These are phyloP conservation scores for Lumnitzera littorea DNA, from an alignment of 345 rosid species.

Conservation along the genomic window DNA sequence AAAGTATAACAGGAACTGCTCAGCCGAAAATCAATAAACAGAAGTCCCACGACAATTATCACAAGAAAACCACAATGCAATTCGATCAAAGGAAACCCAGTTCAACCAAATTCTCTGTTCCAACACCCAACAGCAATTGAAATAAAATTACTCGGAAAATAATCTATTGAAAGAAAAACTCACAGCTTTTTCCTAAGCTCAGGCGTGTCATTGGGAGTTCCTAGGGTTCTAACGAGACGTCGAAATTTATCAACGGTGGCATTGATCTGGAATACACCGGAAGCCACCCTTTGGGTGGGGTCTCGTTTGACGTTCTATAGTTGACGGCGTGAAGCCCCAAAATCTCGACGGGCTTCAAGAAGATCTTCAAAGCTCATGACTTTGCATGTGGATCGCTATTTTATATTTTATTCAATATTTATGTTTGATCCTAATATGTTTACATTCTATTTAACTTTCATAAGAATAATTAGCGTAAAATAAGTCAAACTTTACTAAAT, in stretches of 20 bases:
- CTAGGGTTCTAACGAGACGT: slow-evolving; percentile 88
- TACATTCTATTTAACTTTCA: no score
- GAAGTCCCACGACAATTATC: no score
- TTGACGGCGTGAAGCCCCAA: slow-evolving; percentile 39
- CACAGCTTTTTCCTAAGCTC: slow-evolving; percentile 96
- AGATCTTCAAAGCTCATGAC: slow-evolving; percentile 95
- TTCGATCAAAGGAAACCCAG: no score
- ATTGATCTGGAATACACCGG: slow-evolving; percentile 95
- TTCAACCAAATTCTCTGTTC: no score
- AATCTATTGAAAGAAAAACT: slow-evolving; percentile 13
- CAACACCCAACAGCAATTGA: not conserved
- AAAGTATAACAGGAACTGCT: not conserved
- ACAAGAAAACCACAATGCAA: no score
- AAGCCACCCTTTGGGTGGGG: slow-evolving; percentile 80
- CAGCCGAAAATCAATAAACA: not conserved
- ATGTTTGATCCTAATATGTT: no score
- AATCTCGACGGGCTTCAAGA: slow-evolving; percentile 58
- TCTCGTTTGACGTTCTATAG: slow-evolving; percentile 52
- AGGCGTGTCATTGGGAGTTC: slow-evolving; percentile 92
- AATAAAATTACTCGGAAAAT: not conserved
- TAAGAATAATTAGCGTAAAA: no score
- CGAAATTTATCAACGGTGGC: slow-evolving; percentile 91
- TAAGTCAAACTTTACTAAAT: no score
- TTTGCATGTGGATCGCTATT: no score
- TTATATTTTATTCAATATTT: no score